These are phyloP conservation scores for Lodderomyces pseudojiufengensis DNA, from an alignment of 1,139 yeast genomes.

Conservation along the genomic window DNA sequence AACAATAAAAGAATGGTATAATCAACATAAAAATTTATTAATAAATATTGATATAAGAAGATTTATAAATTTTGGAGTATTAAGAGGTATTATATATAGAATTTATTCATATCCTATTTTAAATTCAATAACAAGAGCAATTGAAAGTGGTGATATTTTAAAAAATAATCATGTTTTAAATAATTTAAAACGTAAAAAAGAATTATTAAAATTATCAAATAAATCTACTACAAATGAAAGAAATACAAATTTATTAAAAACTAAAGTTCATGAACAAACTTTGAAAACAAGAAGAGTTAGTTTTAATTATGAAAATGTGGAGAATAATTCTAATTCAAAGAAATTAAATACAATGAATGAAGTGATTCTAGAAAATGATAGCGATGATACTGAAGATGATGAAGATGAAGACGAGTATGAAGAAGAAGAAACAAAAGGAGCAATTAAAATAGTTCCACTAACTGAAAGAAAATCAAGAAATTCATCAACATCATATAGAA, in stretches of 20 bases:
- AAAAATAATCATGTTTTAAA: slow-evolving; percentile 29
- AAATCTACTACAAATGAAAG: slow-evolving; percentile 4
- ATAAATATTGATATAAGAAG: slow-evolving; percentile 73
- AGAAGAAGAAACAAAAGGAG: slow-evolving; percentile 1
- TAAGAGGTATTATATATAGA: slow-evolving; percentile 77
- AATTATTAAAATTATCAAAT: slow-evolving; percentile 2
- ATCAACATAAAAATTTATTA: slow-evolving; percentile 54
- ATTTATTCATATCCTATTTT: slow-evolving; percentile 73
- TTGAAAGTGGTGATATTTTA: slow-evolving; percentile 28
- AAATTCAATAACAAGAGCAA: slow-evolving; percentile 33
- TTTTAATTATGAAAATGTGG: slow-evolving; percentile 23
- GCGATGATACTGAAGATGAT: slow-evolving; percentile 20
- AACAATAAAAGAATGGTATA: slow-evolving; percentile 77
- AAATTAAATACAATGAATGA: slow-evolving; percentile 10
- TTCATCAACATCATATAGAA: slow-evolving; percentile 10
- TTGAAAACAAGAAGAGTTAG: slow-evolving; percentile 29
- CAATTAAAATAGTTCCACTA: slow-evolving; percentile 3
- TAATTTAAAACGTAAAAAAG: slow-evolving; percentile 15
- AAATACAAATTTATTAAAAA: slow-evolving; percentile 19
- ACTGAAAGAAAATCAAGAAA: slow-evolving; percentile 6
- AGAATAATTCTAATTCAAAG: slow-evolving; percentile 11
- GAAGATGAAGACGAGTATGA: slow-evolving; percentile 10
- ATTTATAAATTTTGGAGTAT: slow-evolving; percentile 81
- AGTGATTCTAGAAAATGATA: slow-evolving; percentile 14
- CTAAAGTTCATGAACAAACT: slow-evolving; percentile 28